A percentile compares a stretch with the other conserved stretches of the same genome.
Conservation (phyloP, 768 basidiomycete genomes). For the Amanita pseudoporphyria region DNA sequence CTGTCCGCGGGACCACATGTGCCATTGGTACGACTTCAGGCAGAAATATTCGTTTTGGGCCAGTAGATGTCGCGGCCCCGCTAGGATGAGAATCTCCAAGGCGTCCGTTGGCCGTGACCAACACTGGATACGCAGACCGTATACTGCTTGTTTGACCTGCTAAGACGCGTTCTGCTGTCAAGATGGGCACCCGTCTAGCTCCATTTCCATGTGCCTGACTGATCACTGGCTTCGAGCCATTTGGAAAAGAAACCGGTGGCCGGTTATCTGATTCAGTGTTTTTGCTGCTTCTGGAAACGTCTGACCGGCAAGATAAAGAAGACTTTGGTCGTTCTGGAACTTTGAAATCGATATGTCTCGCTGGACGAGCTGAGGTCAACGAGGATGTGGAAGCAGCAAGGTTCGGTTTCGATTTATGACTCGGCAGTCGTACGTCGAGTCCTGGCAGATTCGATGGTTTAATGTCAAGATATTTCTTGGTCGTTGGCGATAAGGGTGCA, state of each 20-base stretch:
- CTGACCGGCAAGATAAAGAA: neutral
- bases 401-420: neutral
- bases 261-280: neutral
- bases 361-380: neutral
- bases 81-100: neutral
- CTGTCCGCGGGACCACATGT: neutral
- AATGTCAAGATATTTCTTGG: conserved; percentile 66
- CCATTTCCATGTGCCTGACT: neutral
- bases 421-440: neutral
- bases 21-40: conserved; percentile 8
- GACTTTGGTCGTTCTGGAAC: conserved; percentile 2
- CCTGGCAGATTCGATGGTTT: conserved; percentile 8
- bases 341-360: neutral
- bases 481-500: conserved; percentile 63
- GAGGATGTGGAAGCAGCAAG: conserved; percentile 4
- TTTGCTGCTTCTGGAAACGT: neutral
- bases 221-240: neutral
- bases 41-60: conserved; percentile 17
- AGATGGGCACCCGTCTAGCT: neutral
- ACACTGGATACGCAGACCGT: neutral
- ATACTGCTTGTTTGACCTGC: neutral
- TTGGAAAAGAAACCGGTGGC: neutral
- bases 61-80: conserved; percentile 13
- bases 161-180: neutral
- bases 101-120: conserved; percentile 3